Conservation (phyloP, 495 filamentous ascomycete genomes). For the Parachaetomium inaequale region DNA sequence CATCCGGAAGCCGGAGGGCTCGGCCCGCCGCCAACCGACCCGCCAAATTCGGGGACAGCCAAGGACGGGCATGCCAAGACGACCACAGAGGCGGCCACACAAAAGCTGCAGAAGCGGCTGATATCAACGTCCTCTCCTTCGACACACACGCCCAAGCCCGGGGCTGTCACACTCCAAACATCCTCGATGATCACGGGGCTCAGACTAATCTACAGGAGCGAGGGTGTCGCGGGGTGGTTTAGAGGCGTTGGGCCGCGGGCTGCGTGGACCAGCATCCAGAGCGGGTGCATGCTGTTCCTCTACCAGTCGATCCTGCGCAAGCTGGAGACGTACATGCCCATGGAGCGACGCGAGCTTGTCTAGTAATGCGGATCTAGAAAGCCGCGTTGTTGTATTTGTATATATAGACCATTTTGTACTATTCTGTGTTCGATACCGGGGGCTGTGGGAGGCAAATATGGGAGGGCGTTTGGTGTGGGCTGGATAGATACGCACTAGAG, state of each 20-base stretch:
- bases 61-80: slow-evolving; percentile 21
- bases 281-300: slow-evolving; percentile 92
- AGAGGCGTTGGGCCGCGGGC: slow-evolving; percentile 87
- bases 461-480: slow-evolving; percentile 22
- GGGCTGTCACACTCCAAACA: slow-evolving; percentile 74
- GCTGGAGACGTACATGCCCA: slow-evolving; percentile 55
- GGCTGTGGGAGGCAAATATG: slow-evolving; percentile 11
- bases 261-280: slow-evolving; percentile 98
- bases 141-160: slow-evolving; percentile 70
- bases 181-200: slow-evolving; percentile 83
- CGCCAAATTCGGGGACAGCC: slow-evolving; percentile 7
- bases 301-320: slow-evolving; percentile 84
- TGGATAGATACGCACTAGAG: slow-evolving; percentile 27
- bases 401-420: slow-evolving; percentile 26
- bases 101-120: slow-evolving; percentile 52
- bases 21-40: background rate
- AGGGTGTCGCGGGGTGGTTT: slow-evolving; percentile 88
- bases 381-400: slow-evolving; percentile 15
- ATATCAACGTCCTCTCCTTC: slow-evolving; percentile 86
- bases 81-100: slow-evolving; percentile 23
- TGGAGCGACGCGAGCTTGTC: slow-evolving; percentile 31
- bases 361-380: slow-evolving; percentile 7
- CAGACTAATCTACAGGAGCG: slow-evolving; percentile 78
- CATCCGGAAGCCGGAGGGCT: slow-evolving; percentile 41
- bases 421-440: slow-evolving; percentile 9